Evolutionary conservation across 371 early-diverging fungal species (phyloP).

Genomic region (Mortierella sp.): DNA sequence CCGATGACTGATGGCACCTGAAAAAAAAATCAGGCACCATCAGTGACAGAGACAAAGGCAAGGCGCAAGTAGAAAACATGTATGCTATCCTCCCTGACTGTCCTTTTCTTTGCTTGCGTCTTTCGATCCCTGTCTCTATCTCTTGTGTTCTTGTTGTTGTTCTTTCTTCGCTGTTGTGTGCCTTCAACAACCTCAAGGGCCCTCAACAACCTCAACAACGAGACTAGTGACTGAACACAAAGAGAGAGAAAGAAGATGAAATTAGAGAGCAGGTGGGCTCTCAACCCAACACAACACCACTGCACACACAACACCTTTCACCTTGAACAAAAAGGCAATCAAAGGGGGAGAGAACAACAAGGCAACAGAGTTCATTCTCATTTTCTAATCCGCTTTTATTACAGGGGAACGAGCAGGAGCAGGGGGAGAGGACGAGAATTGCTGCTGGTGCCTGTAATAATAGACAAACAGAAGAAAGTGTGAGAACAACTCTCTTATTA

Average conservation of each 20-base stretch:
- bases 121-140: neutral
- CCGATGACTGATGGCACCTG: neutral
- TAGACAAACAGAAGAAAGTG: neutral
- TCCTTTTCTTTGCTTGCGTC: too few species aligned
- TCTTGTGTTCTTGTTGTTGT: neutral
- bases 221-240: neutral
- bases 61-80: neutral
- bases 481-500: neutral
- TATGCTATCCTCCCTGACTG: too few species aligned
- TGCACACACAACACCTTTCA: neutral
- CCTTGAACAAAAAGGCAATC: neutral
- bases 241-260: neutral
- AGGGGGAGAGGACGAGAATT: neutral
- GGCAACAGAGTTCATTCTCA: constrained; percentile 5
- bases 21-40: neutral
- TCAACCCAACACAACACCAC: constrained; percentile 8
- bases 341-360: neutral
- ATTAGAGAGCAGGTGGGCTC: constrained; percentile 11
- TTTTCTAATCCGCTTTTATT: neutral
- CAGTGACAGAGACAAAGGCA: too few species aligned
- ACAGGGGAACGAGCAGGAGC: neutral
- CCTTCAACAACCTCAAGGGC: neutral
- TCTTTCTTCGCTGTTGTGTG: neutral
- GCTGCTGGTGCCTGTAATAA: neutral
- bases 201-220: neutral